Base-by-base conservation (phyloP, 768 basidiomycete genomes). In the Scleroderma bovista region DNA sequence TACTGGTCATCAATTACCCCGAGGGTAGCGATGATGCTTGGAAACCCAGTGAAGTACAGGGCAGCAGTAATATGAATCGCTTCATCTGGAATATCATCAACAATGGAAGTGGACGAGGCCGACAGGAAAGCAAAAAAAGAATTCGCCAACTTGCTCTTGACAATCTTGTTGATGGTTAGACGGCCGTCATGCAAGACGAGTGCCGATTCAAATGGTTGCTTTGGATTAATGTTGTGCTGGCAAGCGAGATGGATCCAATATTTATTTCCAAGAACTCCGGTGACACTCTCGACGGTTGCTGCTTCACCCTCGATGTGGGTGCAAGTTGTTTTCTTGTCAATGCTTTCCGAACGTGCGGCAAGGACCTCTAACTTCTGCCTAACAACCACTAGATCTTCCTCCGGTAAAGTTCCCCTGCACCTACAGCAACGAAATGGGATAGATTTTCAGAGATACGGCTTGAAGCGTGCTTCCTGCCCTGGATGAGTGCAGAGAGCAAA, bases 1-100 rank as follows among this genome's bases (percentile, higher is more conserved):
- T 53, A 53, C 13, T 37, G 17, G 36, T 67, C 68, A 0, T 57
- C 52, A 20, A 69, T 63, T 13, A 54, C 52, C 66, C 64, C 64
- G 61, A 62, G 60, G 38, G 67, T 69, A 37, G 60, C 68, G 10
- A 69, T 48, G 2, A 67, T 66, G 17, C 59, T 60, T 13, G 53
- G 45, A 33, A 56, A 53, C 9, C 26, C 9, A 9, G 26, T 5
- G 26, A 64, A 57, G 17, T 68, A 60, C 54, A 68, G 41, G 3
- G 58, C 64, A 6, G 68, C 64, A 6, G 63, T 59, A 24, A 69
- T 58, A 46, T 69, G 68, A 6, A 66, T 43, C 19, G 60, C 59
- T 37, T 66, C 67, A 10, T 63, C 65, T 2, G 66, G 60, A 1
- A 49, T 53, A 9, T 50, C 34, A 20, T 66, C 58, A 2, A 66